Evolutionary conservation across 2,329 filamentous ascomycete species (phyloP).

Genomic region (Teratosphaeria gauchensis): DNA sequence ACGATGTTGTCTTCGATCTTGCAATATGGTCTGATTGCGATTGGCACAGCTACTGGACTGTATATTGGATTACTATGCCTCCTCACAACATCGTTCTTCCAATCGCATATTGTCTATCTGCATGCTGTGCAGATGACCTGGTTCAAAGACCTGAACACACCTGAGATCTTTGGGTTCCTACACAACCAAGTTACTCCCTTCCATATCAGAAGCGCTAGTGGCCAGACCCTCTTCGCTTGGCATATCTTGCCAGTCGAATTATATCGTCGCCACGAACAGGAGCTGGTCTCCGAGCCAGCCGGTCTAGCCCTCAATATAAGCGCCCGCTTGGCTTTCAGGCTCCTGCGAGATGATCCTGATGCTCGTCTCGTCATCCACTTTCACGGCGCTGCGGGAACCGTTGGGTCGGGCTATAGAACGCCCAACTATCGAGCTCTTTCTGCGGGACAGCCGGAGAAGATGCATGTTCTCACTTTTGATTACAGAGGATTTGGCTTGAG

Average conservation of each 20-base stretch:
- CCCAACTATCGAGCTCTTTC: conserved; percentile 48
- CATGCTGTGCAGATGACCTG: conserved; percentile 46
- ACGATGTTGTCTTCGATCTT: background rate
- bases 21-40: background rate
- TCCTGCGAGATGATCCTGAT: conserved; percentile 54
- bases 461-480: conserved; percentile 51
- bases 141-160: conserved; percentile 42
- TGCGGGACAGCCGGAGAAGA: conserved; percentile 41
- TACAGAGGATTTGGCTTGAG: conserved; percentile 52
- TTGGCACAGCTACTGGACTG: conserved; percentile 12
- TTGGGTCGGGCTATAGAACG: conserved; percentile 46
- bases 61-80: conserved; percentile 39
- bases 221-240: conserved; percentile 39
- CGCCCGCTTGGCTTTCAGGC: conserved; percentile 47
- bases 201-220: conserved; percentile 32
- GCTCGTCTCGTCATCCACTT: conserved; percentile 55
- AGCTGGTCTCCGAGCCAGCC: conserved; percentile 32
- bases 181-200: conserved; percentile 43
- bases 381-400: conserved; percentile 48
- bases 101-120: conserved; percentile 49
- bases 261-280: conserved; percentile 35
- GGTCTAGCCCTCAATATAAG: conserved; percentile 47
- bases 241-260: conserved; percentile 40
- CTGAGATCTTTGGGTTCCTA: conserved; percentile 41
- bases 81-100: conserved; percentile 39